Base-by-base conservation (phyloP, 306 rosid genomes). In the Hippophae rhamnoides region DNA sequence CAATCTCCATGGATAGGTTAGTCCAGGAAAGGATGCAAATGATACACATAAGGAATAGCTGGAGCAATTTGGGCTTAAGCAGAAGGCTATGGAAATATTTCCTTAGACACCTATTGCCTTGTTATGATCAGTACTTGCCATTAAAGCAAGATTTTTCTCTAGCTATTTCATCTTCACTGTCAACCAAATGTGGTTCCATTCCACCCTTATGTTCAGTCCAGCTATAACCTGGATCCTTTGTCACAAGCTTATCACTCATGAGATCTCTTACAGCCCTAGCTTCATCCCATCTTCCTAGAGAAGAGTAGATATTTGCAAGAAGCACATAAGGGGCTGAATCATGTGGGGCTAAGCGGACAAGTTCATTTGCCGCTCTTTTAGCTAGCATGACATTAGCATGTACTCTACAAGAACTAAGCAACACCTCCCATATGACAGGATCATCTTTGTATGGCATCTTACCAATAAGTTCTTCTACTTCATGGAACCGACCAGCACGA, bases 241-340 rank as follows among this genome's bases (percentile, higher is more conserved):
- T 61, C 26, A 87, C 72, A 68, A 69, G 68, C 56, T 84, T 84
- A 55, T 76, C 74, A 47, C 53, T 72, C 95, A 87, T 84, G 50
- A 76, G 47, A 69, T 82, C 87, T 62, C 95, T 84, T 64, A 87
- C 72, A 64, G 25, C 67, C 57, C 66, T 78, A 46, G 77, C 93
- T 51, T 87, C 89, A 65, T 87, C 89, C 95, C 95, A 87, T 66
- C 93, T 87, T 72, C 89, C 95, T 75, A 80, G 43, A 51, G 89
- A 76, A 60, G 95, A 84, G 72, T 80, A 87, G 63, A 76, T 82
- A 80, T 87, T 87, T 41, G 82, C 87, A 27, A 87, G 81, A 76
- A 87, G 95, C 67, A 84, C 89, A 55, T 79, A 87, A 31, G 89
- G 70, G 6, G 83, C 76, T 56, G 89, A 66, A 54, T 78, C 82